Evolutionary conservation across 2,329 filamentous ascomycete genomes (phyloP).

Genomic region (Colletotrichum godetiae): DNA sequence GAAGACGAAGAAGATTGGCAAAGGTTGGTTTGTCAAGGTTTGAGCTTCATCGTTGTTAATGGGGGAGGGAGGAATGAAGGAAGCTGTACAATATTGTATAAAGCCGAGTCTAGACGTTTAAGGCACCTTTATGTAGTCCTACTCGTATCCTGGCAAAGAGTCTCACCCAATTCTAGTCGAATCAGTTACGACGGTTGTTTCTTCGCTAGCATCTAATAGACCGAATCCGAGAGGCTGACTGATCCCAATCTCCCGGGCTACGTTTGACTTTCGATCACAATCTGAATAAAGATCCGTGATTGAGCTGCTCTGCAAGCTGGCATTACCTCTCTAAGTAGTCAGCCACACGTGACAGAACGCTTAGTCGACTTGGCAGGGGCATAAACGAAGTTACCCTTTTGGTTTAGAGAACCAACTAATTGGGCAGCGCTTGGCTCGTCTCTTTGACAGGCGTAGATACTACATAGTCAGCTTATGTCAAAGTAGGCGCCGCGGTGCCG

Average conservation of each 20-base stretch:
- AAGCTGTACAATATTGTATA: not conserved
- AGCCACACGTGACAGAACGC: not conserved
- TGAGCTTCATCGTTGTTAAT: conserved; percentile 15
- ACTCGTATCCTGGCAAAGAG: not conserved
- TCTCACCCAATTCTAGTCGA: not conserved
- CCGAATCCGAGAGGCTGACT: not conserved
- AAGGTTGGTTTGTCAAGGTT: conserved; percentile 54
- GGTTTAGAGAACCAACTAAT: not conserved
- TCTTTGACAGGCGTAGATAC: not conserved
- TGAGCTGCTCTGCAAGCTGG: not conserved
- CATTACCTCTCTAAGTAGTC: not conserved
- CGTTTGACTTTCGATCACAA: not conserved
- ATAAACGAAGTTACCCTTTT: not conserved
- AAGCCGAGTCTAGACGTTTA: no score
- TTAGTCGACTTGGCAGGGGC: not conserved
- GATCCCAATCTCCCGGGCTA: not conserved
- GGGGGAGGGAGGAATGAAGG: no score
- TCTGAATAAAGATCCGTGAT: not conserved
- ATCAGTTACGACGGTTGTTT: not conserved
- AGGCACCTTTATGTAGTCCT: no score
- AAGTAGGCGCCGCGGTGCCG: not conserved
- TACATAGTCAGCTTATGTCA: not conserved
- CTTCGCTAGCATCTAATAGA: not conserved
- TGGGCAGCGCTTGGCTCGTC: not conserved
- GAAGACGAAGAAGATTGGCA: conserved; percentile 50